phyloP scores from a whole-genome alignment of 352 stramenopile genomes.

The Elongisporangium undulatum region DNA sequence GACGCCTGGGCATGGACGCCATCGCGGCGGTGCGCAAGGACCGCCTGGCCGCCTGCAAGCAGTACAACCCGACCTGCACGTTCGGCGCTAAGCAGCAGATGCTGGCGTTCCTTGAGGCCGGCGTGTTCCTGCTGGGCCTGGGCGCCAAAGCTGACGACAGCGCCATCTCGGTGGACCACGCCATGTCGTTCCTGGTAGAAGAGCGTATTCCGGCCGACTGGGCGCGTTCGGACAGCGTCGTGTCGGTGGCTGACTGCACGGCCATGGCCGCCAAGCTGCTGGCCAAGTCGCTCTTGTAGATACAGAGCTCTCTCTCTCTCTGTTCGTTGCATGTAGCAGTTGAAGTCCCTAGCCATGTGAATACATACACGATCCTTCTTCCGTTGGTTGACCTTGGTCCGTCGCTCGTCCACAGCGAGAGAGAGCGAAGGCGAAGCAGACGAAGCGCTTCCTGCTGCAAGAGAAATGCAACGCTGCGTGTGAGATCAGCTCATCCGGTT shows the following conservation, averaged over 20 bases:
- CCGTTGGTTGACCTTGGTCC: too few species aligned
- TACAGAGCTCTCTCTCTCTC: too few species aligned
- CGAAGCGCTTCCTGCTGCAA: too few species aligned
- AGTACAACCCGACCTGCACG: slow-evolving; percentile 20
- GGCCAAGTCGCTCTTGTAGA: not conserved
- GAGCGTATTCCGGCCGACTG: slow-evolving; percentile 43
- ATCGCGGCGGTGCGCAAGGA: slow-evolving; percentile 16
- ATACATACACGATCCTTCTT: not conserved
- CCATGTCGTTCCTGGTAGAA: slow-evolving; percentile 38
- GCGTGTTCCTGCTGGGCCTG: slow-evolving; percentile 45
- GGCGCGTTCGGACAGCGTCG: not conserved
- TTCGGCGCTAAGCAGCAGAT: slow-evolving; percentile 16
- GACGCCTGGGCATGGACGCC: slow-evolving; percentile 22
- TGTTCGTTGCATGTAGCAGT: not conserved
- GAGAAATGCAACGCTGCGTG: too few species aligned
- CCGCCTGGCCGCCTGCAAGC: slow-evolving; percentile 19
- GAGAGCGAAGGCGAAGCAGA: too few species aligned
- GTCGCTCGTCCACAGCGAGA: too few species aligned
- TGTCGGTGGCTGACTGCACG: not conserved
- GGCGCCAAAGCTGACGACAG: slow-evolving; percentile 24
- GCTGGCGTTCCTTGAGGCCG: slow-evolving; percentile 27
- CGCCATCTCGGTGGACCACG: slow-evolving; percentile 40
- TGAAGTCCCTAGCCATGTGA: not conserved
- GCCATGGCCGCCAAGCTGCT: not conserved
- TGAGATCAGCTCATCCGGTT: too few species aligned